Evolutionary conservation across 2,329 filamentous ascomycete species (phyloP), one percentile per base, ranked within the genome.

Genomic region (Fusarium phyllophilum): DNA sequence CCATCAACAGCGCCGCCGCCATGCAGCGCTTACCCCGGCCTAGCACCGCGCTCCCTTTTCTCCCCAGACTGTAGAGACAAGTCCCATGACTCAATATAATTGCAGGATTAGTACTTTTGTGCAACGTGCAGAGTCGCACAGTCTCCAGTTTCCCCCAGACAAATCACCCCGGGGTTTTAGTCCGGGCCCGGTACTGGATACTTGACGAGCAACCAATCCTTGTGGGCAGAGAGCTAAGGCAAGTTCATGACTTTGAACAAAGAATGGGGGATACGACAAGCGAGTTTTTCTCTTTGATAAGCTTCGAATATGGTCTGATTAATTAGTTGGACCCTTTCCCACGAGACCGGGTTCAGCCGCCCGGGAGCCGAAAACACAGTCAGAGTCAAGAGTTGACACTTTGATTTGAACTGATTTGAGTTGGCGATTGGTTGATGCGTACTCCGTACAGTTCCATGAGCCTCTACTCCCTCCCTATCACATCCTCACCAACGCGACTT

Each of bases 21-120:
- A 52, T 73, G 70, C 75, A 77, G 75, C 75, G 67, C 74, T 55
- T 77, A 75, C 75, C 74, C 75, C 75, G 70, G 75, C 42, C 57
- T 62, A 51, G 46, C 59, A 54, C 55, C 55, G 41, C 55, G 41
- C 24, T 56, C 71, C 61, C 49, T 72, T 70, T 54, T 44, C 45
- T 46, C 31, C 55, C 15, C 39, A 41, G 14, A 63, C 41, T 59
- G 48, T 42, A 48, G 14, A 33, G 7, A 6, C 11, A 59, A 31
- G 58, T 69, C 42, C 38, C 24, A 29, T 41, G 38, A 34, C 29
- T 39, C 17, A 11, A 7, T 18, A 18, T 20, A 22, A n/a, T 15
- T 14, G 38, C 45, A 33, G 24, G 11, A n/a, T 39, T 26, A 49
- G 33, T 70, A 73, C 65, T 44, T 46, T 17, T 29, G 11, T 12